Percentiles rank a stretch among this genome's conserved stretches.
Evolutionary conservation across 768 basidiomycete species (phyloP).

Genomic region (Tulasnella sp.): DNA sequence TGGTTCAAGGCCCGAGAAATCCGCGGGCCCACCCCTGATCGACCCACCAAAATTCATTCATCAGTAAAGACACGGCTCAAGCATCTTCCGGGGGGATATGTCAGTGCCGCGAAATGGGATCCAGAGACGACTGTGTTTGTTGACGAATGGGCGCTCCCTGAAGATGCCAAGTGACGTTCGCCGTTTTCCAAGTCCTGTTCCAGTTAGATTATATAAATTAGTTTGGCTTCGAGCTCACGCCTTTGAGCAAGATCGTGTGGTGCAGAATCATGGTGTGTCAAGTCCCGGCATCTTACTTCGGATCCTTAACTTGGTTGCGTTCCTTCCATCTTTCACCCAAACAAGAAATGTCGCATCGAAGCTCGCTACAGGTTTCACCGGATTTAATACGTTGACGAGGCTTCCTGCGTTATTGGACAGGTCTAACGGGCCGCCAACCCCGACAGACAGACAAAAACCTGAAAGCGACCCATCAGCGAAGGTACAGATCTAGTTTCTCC

Average conservation of each 20-base stretch:
- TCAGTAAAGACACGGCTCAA: slow-evolving; percentile 26
- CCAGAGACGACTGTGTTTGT: slow-evolving; percentile 12
- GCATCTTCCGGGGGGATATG: slow-evolving; percentile 7
- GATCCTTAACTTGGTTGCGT: too few species aligned
- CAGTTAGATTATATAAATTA: background rate
- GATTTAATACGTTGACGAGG: too few species aligned
- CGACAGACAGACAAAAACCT: background rate
- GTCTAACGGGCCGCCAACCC: too few species aligned
- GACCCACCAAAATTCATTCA: slow-evolving; percentile 20
- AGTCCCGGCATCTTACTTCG: background rate
- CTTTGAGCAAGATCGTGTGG: background rate
- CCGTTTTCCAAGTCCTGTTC: background rate
- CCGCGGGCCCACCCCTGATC: background rate
- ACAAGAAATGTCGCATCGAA: too few species aligned
- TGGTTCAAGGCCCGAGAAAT: slow-evolving; percentile 3
- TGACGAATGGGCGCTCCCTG: slow-evolving; percentile 25
- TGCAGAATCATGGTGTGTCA: background rate
- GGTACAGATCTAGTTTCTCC: too few species aligned
- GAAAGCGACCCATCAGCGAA: too few species aligned
- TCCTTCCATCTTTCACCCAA: too few species aligned
- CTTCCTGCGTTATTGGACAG: too few species aligned
- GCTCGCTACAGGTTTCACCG: too few species aligned
- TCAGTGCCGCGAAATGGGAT: slow-evolving; percentile 5
- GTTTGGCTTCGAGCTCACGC: background rate
- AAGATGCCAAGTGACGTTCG: background rate